These are phyloP conservation scores for Stentor roeselii DNA, from an alignment of 73 alveolate species.

Conservation along the genomic window DNA sequence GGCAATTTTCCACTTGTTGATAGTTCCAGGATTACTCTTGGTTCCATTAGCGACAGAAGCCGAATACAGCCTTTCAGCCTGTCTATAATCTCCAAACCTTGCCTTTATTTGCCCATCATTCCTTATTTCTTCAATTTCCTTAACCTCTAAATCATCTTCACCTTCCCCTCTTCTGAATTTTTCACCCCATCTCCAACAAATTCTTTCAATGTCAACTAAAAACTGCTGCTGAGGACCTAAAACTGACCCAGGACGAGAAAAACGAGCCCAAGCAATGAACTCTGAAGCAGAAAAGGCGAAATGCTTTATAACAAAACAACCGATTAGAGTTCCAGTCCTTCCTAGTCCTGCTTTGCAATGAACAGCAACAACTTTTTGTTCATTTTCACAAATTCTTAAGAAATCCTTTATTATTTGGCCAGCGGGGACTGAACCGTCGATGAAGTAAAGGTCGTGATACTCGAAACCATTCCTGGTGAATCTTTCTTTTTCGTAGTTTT, in stretches of 20 bases:
- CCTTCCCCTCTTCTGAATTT: slow-evolving; percentile 3
- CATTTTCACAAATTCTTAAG: slow-evolving; percentile 74
- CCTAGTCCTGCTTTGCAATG: slow-evolving; percentile 98
- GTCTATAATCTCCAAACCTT: background rate
- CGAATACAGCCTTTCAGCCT: background rate
- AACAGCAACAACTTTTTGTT: slow-evolving; percentile 79
- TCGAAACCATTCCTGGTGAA: slow-evolving; percentile 68
- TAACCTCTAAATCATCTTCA: slow-evolving; percentile 8
- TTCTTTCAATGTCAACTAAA: background rate
- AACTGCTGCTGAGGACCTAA: slow-evolving; percentile 62
- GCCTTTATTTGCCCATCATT: background rate
- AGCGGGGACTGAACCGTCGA: slow-evolving; percentile 92
- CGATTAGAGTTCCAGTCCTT: slow-evolving; percentile 94
- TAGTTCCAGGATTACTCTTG: background rate
- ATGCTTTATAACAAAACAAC: slow-evolving; percentile 72
- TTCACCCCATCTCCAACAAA: background rate
- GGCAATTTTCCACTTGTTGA: background rate
- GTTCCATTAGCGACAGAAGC: background rate
- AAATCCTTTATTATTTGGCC: slow-evolving; percentile 72
- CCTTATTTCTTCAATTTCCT: background rate
- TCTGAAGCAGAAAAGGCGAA: slow-evolving; percentile 74
- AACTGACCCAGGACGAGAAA: slow-evolving; percentile 80
- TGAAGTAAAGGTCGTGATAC: slow-evolving; percentile 82
- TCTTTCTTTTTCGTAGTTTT: slow-evolving; percentile 64
- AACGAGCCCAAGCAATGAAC: slow-evolving; percentile 72